These are phyloP conservation scores for Isabelozyma pseudorhagii DNA, from an alignment of 805 yeast genomes.

Conservation along the genomic window DNA sequence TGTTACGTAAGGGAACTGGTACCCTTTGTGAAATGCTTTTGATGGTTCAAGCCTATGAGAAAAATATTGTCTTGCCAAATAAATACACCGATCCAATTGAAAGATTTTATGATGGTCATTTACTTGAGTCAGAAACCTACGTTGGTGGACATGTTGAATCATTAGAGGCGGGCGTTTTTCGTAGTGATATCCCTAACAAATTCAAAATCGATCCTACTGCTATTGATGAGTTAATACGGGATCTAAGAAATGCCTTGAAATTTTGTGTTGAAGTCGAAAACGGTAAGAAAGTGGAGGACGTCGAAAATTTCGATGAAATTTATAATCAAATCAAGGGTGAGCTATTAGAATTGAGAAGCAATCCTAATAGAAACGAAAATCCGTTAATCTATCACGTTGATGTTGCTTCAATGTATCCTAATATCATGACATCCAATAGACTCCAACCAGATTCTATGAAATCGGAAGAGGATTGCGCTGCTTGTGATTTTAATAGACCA, in stretches of 20 bases:
- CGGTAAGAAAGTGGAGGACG: constrained; percentile 67
- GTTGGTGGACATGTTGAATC: constrained; percentile 99
- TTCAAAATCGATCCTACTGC: constrained; percentile 81
- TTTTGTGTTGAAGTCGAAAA: constrained; percentile 85
- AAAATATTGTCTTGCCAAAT: constrained; percentile 79
- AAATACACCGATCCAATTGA: constrained; percentile 94
- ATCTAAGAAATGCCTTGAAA: constrained; percentile 71
- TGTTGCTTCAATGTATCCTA: constrained; percentile 99
- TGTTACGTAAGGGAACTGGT: constrained; percentile 95
- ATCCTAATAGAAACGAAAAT: constrained; percentile 65
- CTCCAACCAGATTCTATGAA: constrained; percentile 98
- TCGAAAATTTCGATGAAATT: constrained; percentile 77
- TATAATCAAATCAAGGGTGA: constrained; percentile 51
- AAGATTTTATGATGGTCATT: constrained; percentile 90
- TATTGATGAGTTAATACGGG: constrained; percentile 71
- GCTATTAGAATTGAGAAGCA: constrained; percentile 56
- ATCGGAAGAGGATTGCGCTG: constrained; percentile 90
- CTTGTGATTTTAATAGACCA: constrained; percentile 95
- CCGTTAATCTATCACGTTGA: constrained; percentile 97
- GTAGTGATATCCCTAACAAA: constrained; percentile 77
- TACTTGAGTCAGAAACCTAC: constrained; percentile 91
- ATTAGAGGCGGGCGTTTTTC: constrained; percentile 94
- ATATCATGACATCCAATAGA: constrained; percentile 96
- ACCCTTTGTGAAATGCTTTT: constrained; percentile 96
- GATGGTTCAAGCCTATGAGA: constrained; percentile 91